Evolutionary conservation across 345 rosid species (phyloP).

Genomic region (Citrus cavaleriei): DNA sequence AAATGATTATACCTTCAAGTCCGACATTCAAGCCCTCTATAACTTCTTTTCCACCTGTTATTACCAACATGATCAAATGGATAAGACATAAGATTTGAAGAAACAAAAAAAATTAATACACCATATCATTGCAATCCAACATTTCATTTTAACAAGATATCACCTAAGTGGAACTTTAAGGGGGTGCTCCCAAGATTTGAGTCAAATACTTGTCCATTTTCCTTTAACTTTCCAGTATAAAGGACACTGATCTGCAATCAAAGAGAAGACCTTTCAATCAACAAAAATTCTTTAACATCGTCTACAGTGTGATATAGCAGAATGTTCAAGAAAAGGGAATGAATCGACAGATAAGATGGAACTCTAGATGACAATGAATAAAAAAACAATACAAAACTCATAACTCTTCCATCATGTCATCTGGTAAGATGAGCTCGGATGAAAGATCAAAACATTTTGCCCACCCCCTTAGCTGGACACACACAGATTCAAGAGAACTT

Average conservation of each 20-base stretch:
- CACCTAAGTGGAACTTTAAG: constrained; percentile 53
- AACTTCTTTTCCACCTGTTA: constrained; percentile 40
- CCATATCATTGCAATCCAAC: not conserved
- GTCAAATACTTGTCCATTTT: constrained; percentile 42
- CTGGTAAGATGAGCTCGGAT: no score
- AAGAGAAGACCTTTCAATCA: not conserved
- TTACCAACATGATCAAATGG: not conserved
- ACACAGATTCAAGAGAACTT: not conserved
- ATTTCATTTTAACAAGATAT: not conserved
- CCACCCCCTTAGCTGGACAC: not conserved
- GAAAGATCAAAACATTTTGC: no score
- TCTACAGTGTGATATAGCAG: not conserved
- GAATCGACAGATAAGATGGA: not conserved
- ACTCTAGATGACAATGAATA: not conserved
- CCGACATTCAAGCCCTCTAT: constrained; percentile 49
- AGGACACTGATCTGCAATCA: constrained; percentile 42
- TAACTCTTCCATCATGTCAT: not conserved
- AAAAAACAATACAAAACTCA: not conserved
- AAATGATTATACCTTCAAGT: constrained; percentile 46
- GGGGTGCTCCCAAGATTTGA: constrained; percentile 39
- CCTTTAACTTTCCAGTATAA: constrained; percentile 47
- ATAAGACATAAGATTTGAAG: not conserved
- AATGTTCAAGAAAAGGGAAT: not conserved
- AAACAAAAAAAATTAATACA: not conserved
- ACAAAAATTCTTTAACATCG: not conserved